Percentiles rank a stretch among this genome's conserved stretches.
Evolutionary conservation across 805 yeast genomes (phyloP).

Genomic region (Hanseniaspora clermontiae): DNA sequence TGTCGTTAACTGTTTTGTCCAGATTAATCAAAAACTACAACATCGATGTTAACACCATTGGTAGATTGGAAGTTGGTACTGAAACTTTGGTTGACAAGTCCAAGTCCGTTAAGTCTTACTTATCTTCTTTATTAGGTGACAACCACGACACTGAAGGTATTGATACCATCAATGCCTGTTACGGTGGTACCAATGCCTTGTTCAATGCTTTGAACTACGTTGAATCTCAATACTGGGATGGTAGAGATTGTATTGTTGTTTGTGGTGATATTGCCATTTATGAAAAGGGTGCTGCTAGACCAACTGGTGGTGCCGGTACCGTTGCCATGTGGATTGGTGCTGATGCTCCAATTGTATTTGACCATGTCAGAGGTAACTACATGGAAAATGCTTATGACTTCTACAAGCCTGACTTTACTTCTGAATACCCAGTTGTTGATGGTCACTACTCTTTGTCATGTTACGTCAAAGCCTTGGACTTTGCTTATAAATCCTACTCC

Average conservation of each 20-base stretch:
- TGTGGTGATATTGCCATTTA: slow-evolving; percentile 97
- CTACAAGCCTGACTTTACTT: slow-evolving; percentile 92
- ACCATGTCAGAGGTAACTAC: slow-evolving; percentile 75
- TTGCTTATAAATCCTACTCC: slow-evolving; percentile 71
- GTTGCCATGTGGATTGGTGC: slow-evolving; percentile 93
- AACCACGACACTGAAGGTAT: slow-evolving; percentile 90
- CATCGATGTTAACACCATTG: slow-evolving; percentile 68
- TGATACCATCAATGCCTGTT: slow-evolving; percentile 93
- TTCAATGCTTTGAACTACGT: slow-evolving; percentile 92
- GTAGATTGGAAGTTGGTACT: slow-evolving; percentile 96
- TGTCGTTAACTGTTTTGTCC: slow-evolving; percentile 77
- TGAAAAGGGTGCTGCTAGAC: slow-evolving; percentile 95
- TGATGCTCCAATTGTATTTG: slow-evolving; percentile 92
- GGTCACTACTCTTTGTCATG: slow-evolving; percentile 92
- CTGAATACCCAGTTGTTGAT: slow-evolving; percentile 94
- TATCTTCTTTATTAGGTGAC: slow-evolving; percentile 84
- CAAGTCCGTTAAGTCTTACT: slow-evolving; percentile 87
- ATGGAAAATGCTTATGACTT: slow-evolving; percentile 97
- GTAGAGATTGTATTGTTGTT: slow-evolving; percentile 92
- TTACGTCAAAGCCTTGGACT: slow-evolving; percentile 86
- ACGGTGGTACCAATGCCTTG: slow-evolving; percentile 94
- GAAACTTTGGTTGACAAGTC: slow-evolving; percentile 95
- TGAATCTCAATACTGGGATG: slow-evolving; percentile 94
- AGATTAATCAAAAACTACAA: slow-evolving; percentile 67
- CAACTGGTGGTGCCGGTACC: slow-evolving; percentile 98